Evolutionary conservation across 352 stramenopile species (phyloP).

Genomic region (Achlya hypogyna): DNA sequence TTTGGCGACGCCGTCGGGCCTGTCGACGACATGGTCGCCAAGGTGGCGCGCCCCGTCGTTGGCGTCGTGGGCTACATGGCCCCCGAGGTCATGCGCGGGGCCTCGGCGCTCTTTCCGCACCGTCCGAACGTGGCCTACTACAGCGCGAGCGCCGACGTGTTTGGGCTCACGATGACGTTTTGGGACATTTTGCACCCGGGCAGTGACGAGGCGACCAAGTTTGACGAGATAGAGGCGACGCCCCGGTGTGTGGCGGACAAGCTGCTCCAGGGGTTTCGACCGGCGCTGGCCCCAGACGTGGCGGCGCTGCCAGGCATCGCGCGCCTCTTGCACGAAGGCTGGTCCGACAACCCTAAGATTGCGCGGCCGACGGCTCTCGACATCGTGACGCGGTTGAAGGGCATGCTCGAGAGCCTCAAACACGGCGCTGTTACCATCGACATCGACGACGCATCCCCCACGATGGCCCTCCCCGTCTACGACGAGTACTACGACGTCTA

Average conservation of each 20-base stretch:
- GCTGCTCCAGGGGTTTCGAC: neutral
- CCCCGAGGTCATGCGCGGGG: conserved; percentile 61
- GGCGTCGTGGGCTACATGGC: conserved; percentile 74
- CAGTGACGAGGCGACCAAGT: neutral
- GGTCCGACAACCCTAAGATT: neutral
- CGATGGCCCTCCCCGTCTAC: too few relatives aligned
- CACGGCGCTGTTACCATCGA: too few relatives aligned
- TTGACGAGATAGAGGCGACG: neutral
- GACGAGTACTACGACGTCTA: too few relatives aligned
- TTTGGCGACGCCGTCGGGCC: conserved; percentile 35
- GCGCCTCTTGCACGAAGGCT: neutral
- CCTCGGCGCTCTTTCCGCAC: neutral
- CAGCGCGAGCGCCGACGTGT: conserved; percentile 63
- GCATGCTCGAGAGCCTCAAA: neutral
- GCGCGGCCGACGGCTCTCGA: neutral
- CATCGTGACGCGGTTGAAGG: neutral
- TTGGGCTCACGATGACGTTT: conserved; percentile 64
- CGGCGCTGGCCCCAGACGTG: neutral
- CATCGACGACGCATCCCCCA: too few relatives aligned
- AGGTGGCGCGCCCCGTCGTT: conserved; percentile 32
- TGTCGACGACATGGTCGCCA: conserved; percentile 44
- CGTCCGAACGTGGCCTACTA: conserved; percentile 39
- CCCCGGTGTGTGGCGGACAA: neutral
- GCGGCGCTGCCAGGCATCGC: neutral
- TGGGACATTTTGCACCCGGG: conserved; percentile 59